phyloP scores from a whole-genome alignment of 306 rosid species.

The Fragaria nilgerrensis region DNA sequence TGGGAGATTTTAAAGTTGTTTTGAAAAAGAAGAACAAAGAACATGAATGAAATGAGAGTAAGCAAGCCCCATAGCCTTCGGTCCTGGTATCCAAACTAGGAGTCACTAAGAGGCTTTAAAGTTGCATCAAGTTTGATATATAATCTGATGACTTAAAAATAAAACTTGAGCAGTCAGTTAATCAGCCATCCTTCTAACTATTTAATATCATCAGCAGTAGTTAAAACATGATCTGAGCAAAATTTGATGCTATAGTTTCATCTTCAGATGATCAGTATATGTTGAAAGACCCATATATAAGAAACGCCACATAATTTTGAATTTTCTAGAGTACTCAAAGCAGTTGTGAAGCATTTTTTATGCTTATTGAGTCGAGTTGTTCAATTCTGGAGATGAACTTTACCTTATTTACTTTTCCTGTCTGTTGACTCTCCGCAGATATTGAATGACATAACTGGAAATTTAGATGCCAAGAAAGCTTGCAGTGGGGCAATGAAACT shows the following conservation, averaged over 20 bases:
- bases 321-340: background rate
- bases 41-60: background rate
- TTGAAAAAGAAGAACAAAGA: background rate
- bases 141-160: background rate
- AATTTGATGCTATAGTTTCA: background rate
- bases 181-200: background rate
- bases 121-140: background rate
- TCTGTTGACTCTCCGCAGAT: slow-evolving; percentile 44
- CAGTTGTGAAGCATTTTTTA: slow-evolving; percentile 13
- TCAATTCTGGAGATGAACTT: background rate
- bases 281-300: background rate
- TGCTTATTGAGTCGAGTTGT: background rate
- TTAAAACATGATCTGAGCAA: background rate
- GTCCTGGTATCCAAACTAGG: background rate
- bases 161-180: background rate
- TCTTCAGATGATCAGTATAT: background rate
- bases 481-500: slow-evolving; percentile 96
- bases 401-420: background rate
- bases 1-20: background rate
- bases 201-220: background rate
- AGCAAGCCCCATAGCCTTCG: background rate
- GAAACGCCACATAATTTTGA: background rate
- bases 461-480: slow-evolving; percentile 93
- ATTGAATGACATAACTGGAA: slow-evolving; percentile 88
- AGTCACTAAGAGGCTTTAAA: background rate